These are phyloP conservation scores for Trichosporon sp. DNA, from an alignment of 1,284 basidiomycete species.

Conservation along the genomic window DNA sequence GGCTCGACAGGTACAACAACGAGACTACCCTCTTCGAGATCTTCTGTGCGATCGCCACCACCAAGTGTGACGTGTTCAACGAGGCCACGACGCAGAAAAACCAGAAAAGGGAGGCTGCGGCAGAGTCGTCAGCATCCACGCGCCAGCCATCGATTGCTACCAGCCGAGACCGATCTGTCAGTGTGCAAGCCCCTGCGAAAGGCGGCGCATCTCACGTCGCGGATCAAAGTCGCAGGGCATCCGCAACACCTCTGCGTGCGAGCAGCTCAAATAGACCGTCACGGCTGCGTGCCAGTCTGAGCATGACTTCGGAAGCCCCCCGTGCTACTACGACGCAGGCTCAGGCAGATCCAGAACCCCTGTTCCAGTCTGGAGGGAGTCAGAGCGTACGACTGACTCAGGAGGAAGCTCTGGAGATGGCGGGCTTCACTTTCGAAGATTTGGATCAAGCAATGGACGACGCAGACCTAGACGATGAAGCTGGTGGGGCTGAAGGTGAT, in stretches of 20 bases:
- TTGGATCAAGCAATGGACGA: constrained; percentile 29
- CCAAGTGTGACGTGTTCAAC: constrained; percentile 35
- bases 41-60: constrained; percentile 45
- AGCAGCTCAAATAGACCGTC: neutral
- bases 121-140: neutral
- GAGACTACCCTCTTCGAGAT: constrained; percentile 33
- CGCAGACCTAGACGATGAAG: constrained; percentile 3
- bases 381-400: constrained; percentile 26
- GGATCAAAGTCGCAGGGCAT: neutral
- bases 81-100: neutral
- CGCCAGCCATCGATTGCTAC: neutral
- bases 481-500: neutral
- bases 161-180: neutral
- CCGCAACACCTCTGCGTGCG: neutral
- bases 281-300: constrained; percentile 18
- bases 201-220: neutral
- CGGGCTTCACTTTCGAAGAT: constrained; percentile 27
- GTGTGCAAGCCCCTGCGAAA: constrained; percentile 2
- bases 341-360: constrained; percentile 12
- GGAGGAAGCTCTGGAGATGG: constrained; percentile 26
- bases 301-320: constrained; percentile 9
- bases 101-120: neutral
- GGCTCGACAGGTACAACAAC: constrained; percentile 17
- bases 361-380: constrained; percentile 24
- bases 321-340: neutral